A percentile compares a stretch with the other conserved stretches of the same genome.
phyloP scores from a whole-genome alignment of 768 basidiomycete species.

The Kwoniella newhampshirensis region DNA sequence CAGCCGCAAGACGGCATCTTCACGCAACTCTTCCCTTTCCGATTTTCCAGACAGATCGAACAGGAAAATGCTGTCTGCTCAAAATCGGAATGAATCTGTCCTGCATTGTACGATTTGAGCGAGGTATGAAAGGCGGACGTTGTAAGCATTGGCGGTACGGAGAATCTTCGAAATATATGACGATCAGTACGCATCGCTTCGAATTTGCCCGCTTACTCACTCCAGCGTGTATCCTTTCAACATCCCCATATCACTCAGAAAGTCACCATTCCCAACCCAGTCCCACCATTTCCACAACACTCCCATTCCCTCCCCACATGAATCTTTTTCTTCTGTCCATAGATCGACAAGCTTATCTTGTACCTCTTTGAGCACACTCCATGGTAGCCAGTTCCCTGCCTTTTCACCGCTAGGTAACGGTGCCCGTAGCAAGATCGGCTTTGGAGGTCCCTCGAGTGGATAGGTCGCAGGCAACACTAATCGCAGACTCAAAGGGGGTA shows the following conservation, averaged over 20 bases:
- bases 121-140: slow-evolving; percentile 34
- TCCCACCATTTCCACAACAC: slow-evolving; percentile 51
- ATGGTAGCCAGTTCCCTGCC: slow-evolving; percentile 27
- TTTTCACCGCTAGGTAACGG: slow-evolving; percentile 13
- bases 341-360: slow-evolving; percentile 21
- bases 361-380: slow-evolving; percentile 7
- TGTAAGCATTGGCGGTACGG: slow-evolving; percentile 29
- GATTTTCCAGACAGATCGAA: slow-evolving; percentile 69
- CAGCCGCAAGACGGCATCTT: slow-evolving; percentile 66
- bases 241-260: slow-evolving; percentile 31
- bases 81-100: slow-evolving; percentile 56
- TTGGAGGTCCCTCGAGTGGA: slow-evolving; percentile 23
- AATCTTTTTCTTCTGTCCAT: slow-evolving; percentile 38
- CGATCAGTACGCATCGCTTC: neutral
- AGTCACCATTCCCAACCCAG: slow-evolving; percentile 45
- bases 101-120: slow-evolving; percentile 38
- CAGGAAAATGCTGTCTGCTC: slow-evolving; percentile 68
- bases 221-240: slow-evolving; percentile 21
- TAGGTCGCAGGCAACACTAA: slow-evolving; percentile 33
- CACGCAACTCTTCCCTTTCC: slow-evolving; percentile 74
- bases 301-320: slow-evolving; percentile 29
- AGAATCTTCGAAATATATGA: slow-evolving; percentile 15
- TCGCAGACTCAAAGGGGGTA: slow-evolving; percentile 27
- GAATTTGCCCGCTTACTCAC: slow-evolving; percentile 13
- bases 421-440: slow-evolving; percentile 21